phyloP scores from a whole-genome alignment of 305 asterid species.

The Plantago rigida region DNA sequence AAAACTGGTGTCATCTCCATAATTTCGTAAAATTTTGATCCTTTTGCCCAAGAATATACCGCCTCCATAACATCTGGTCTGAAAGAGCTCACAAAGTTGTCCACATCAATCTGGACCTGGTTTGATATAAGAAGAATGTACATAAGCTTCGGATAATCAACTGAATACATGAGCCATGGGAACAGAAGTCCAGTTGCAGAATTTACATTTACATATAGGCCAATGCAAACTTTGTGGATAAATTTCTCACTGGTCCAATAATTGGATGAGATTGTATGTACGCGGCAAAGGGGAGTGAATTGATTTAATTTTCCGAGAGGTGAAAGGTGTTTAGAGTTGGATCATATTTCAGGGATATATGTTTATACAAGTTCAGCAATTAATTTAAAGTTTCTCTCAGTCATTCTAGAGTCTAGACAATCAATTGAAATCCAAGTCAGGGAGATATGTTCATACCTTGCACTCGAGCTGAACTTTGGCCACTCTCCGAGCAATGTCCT shows the following conservation, averaged over 20 bases:
- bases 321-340: background rate
- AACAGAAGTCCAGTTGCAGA: background rate
- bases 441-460: constrained; percentile 48
- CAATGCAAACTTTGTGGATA: too few species aligned
- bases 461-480: constrained; percentile 93
- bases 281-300: background rate
- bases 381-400: background rate
- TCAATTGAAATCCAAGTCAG: background rate
- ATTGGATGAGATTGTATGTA: too few species aligned
- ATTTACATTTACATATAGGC: too few species aligned
- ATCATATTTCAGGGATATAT: too few species aligned
- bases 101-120: constrained; percentile 87
- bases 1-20: constrained; percentile 89
- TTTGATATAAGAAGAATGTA: background rate
- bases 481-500: constrained; percentile 79
- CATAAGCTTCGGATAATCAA: background rate
- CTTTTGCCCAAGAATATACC: constrained; percentile 82
- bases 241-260: too few species aligned
- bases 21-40: constrained; percentile 79
- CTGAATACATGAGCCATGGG: background rate
- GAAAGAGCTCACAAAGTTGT: constrained; percentile 76
- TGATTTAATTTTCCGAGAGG: background rate
- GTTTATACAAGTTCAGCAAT: background rate
- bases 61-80: constrained; percentile 96
- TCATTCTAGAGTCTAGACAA: too few species aligned